Base-by-base conservation (phyloP, 2,329 filamentous ascomycete genomes). In the Exophiala lecanii-corni region DNA sequence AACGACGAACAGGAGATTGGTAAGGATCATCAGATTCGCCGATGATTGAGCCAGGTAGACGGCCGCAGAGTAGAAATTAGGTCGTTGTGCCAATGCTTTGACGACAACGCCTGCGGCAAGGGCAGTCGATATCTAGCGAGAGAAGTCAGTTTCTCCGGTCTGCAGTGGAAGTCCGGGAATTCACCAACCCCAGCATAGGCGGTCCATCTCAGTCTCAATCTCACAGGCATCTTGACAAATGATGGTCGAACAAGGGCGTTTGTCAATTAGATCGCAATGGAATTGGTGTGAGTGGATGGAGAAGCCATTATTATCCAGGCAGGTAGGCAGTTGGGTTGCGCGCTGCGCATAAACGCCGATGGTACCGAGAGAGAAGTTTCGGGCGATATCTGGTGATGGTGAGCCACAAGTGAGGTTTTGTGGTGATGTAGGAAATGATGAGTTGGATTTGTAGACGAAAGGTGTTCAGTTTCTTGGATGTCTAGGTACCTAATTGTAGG, bases 21-120 rank as follows among this genome's bases (percentile, higher is more conserved):
- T 86, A 57, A 98, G 74, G 51, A 95, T 89, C 79, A 97, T 86
- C 40, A 97, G 73, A 62, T 91, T 97, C 57, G 94, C 83, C 70
- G 92, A 97, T 67, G 89, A 96, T 68, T 97, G 91, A 30, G 89
- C 87, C 38, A 98, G 80, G 68, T 97, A 95, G 36, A 98, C 92
- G 69, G 89, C 92, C 55, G 92, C 89, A 41, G 91, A 94, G 71
- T 98, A 98, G 74, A 97, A 98, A 69, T 98, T 98, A 52, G 92
- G 84, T 53, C 92, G 81, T 69, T 97, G 87, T 61, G 92, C 85
- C 67, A 97, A 91, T 50, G 92, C 91, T 62, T 89, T 92, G 45
- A 94, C 69, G 48, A 96, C 76, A 47, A 95, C 89, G 57, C 81
- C 79, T 54, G 80, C 84, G 57, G 91, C 91, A 62, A 94, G 81